phyloP scores from a whole-genome alignment of 768 basidiomycete species.

The Suillus bovinus region DNA sequence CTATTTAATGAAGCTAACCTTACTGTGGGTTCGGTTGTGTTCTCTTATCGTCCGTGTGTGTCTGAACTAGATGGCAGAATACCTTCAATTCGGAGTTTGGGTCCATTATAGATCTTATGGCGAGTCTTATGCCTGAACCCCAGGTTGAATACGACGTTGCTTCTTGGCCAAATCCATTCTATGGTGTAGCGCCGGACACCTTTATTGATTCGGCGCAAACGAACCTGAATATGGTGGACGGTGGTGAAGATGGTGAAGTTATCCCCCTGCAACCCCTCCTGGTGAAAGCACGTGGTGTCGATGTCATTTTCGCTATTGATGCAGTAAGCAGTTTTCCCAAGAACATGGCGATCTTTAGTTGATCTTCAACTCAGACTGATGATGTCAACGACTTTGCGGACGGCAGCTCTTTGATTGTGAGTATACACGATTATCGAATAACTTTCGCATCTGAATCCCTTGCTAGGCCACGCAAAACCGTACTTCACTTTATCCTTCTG shows the following conservation, averaged over 20 bases:
- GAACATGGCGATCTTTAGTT: not conserved
- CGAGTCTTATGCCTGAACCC: conserved; percentile 25
- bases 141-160: conserved; percentile 31
- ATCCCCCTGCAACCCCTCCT: conserved; percentile 53
- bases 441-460: not conserved
- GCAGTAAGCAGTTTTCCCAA: conserved; percentile 27
- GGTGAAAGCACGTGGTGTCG: conserved; percentile 44
- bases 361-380: conserved; percentile 13
- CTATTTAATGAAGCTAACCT: conserved; percentile 34
- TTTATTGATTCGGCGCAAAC: conserved; percentile 36
- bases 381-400: conserved; percentile 22
- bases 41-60: not conserved
- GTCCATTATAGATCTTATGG: conserved; percentile 18
- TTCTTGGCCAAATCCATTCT: conserved; percentile 40
- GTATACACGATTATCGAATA: not conserved
- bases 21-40: conserved; percentile 20
- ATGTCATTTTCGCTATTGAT: conserved; percentile 54
- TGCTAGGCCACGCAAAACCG: conserved; percentile 39
- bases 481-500: conserved; percentile 32
- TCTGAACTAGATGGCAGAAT: conserved; percentile 12
- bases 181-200: conserved; percentile 32
- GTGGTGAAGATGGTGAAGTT: conserved; percentile 44
- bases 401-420: conserved; percentile 29
- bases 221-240: conserved; percentile 38
- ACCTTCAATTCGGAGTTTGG: conserved; percentile 15